phyloP scores from a whole-genome alignment of 2,329 filamentous ascomycete genomes.

The Xylogone sp. region DNA sequence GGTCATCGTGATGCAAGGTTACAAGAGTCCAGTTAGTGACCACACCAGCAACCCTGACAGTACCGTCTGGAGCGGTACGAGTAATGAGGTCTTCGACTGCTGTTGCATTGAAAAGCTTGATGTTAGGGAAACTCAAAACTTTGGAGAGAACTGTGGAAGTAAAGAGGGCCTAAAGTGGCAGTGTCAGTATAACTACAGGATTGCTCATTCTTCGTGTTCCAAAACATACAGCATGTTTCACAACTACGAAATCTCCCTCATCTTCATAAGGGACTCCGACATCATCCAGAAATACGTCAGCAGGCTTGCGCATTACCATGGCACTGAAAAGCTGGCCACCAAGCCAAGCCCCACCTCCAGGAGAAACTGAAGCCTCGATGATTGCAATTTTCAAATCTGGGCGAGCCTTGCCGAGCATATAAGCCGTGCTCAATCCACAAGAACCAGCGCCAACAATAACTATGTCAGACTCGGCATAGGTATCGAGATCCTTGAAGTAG shows the following conservation, averaged over 20 bases:
- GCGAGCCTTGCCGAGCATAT: conserved; percentile 76
- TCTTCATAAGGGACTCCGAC: conserved; percentile 84
- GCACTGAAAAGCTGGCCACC: conserved; percentile 92
- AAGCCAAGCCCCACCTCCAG: conserved; percentile 87
- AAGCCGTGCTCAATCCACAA: conserved; percentile 81
- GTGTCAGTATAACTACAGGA: not conserved
- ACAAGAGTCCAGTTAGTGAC: conserved; percentile 97
- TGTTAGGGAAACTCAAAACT: conserved; percentile 80
- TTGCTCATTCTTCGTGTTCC: not conserved
- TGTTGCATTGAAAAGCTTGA: conserved; percentile 96
- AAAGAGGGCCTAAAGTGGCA: conserved; percentile 60
- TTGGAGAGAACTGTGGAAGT: conserved; percentile 82
- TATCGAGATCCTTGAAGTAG: conserved; percentile 88
- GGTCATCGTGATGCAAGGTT: conserved; percentile 80
- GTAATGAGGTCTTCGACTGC: conserved; percentile 91
- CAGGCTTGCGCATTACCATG: conserved; percentile 94
- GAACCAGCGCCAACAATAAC: conserved; percentile 91
- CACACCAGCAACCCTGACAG: conserved; percentile 76
- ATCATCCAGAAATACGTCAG: conserved; percentile 77
- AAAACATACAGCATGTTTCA: conserved; percentile 71
- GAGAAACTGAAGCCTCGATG: conserved; percentile 82
- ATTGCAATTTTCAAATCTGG: conserved; percentile 91
- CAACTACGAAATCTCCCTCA: conserved; percentile 83
- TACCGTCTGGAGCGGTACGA: conserved; percentile 51
- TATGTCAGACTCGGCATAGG: conserved; percentile 87